Evolutionary conservation across 345 rosid species (phyloP).

Genomic region (Capsella bursapastoris): DNA sequence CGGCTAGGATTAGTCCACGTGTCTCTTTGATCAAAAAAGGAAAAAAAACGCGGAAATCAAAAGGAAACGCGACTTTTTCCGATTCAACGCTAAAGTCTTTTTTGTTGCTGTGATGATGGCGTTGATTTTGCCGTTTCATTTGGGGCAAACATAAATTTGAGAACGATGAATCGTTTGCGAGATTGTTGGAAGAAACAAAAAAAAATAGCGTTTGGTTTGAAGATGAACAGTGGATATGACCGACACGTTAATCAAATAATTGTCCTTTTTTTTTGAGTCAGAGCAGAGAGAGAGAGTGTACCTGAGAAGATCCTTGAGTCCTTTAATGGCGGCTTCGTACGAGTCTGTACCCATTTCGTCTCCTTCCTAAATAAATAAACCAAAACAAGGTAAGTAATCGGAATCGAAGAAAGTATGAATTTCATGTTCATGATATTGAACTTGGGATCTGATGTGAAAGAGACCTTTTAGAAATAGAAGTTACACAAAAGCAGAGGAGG

Average conservation of each 20-base stretch:
- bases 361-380: slow-evolving; percentile 19
- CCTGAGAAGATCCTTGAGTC: slow-evolving; percentile 83
- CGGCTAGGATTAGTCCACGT: slow-evolving; percentile 32
- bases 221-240: background rate
- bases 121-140: background rate
- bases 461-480: no score
- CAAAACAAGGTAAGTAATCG: background rate
- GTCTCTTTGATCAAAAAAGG: background rate
- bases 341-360: slow-evolving; percentile 65
- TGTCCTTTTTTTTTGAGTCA: slow-evolving; percentile 1
- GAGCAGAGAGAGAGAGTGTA: slow-evolving; percentile 39
- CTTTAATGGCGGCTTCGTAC: slow-evolving; percentile 81
- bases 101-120: background rate
- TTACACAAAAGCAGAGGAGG: no score
- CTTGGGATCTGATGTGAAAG: no score
- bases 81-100: background rate
- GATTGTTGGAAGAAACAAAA: background rate
- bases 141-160: background rate
- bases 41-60: slow-evolving; percentile 12
- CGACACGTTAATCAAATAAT: slow-evolving; percentile 15
- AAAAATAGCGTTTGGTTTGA: background rate
- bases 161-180: background rate
- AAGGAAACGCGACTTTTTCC: background rate
- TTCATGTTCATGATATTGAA: no score
- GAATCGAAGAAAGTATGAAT: no score